Conservation (phyloP, 768 basidiomycete species). For the Boletus vinaceobasis region DNA sequence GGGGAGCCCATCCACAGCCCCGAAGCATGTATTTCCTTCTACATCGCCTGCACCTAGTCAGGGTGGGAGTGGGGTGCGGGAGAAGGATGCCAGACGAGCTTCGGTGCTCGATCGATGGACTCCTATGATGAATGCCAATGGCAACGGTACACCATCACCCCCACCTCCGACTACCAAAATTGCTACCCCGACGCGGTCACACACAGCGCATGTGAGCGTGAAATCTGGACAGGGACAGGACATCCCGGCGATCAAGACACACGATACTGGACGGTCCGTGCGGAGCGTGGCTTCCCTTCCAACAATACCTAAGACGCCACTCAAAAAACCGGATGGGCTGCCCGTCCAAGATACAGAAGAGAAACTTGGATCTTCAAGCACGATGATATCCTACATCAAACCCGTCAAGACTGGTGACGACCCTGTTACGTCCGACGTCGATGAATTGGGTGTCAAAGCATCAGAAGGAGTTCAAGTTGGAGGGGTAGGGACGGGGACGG, state of each 20-base stretch:
- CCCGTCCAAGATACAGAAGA: conserved; percentile 26
- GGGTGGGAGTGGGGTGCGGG: conserved; percentile 37
- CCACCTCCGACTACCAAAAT: conserved; percentile 38
- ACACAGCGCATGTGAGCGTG: conserved; percentile 34
- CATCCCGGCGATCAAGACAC: conserved; percentile 23
- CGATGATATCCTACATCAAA: conserved; percentile 64
- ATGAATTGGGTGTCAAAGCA: conserved; percentile 42
- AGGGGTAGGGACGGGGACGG: conserved; percentile 4
- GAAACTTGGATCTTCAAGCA: conserved; percentile 71
- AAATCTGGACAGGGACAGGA: conserved; percentile 23
- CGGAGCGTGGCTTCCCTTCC: conserved; percentile 44
- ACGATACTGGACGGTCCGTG: conserved; percentile 34
- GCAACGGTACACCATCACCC: conserved; percentile 35
- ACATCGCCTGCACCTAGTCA: conserved; percentile 32
- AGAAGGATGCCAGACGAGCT: conserved; percentile 31
- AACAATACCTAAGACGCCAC: conserved; percentile 29
- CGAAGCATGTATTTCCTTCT: conserved; percentile 27
- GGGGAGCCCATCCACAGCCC: conserved; percentile 31
- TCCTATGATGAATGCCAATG: conserved; percentile 31
- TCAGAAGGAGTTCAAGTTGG: conserved; percentile 42
- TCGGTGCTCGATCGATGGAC: conserved; percentile 77
- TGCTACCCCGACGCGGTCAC: conserved; percentile 38
- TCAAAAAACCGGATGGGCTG: conserved; percentile 20
- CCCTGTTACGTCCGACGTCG: conserved; percentile 30
- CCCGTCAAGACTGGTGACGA: conserved; percentile 47